Evolutionary conservation across 2,329 filamentous ascomycete species (phyloP), one percentile per base, ranked within the genome.

Genomic region (Fusarium equiseti): DNA sequence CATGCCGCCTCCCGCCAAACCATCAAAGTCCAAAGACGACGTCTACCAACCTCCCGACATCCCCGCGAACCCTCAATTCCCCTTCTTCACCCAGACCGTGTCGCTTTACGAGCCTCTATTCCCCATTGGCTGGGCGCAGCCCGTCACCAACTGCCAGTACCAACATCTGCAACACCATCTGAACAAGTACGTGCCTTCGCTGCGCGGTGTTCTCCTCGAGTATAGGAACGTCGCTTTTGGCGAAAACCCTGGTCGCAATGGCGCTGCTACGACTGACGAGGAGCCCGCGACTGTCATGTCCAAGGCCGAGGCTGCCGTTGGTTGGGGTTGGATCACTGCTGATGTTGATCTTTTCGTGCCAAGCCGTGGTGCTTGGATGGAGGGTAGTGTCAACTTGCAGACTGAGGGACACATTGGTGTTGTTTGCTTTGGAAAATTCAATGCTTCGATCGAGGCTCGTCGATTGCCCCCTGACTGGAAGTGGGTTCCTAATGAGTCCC

Each of bases 401-500:
- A 95, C 92, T 50, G 93, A 96, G 73, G 94, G 93, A 9, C 94
- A 98, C 77, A 86, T 99, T 9, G 95, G 95, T 22, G 88, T 98
- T 5, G 89, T 97, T 13, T 96, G 94, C 79, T 95, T 94, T 82
- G 95, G 95, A 79, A 89, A 94, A 71, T 98, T 98, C 85, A 97
- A 96, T 73, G 93, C 95, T 2, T 93, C 91, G 45, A 92, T 99
- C 64, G 92, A 95, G 75, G 86, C 91, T 24, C 88, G 88, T 66
- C 86, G 93, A 38, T 84, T 99, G 18, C 96, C 96, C 0, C 80
- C 83, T 16, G 87, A 88, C 26, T 99, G 95, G 96, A 89, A 84
- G 66, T 98, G 94, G 91, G 86, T 93, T 18, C 88, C 90, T 13
- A 85, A 89, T 35, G 83, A 82, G 58, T 76, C 80, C 9, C 73